Conservation (phyloP, 1,139 yeast genomes). For the Geotrichum klebahnii region DNA sequence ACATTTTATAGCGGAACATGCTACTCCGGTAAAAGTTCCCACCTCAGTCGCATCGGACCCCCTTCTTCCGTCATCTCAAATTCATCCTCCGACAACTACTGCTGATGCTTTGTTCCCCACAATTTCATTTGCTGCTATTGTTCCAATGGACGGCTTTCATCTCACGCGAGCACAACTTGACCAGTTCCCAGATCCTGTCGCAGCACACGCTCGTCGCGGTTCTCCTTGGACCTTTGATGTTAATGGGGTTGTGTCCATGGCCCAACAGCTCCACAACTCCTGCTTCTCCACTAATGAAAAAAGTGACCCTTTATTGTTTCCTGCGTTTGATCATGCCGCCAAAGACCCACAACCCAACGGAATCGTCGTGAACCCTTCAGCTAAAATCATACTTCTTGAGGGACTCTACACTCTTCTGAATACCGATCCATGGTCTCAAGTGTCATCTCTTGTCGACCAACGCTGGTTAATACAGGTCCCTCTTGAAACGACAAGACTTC, state of each 20-base stretch:
- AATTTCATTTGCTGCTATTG: conserved; percentile 15
- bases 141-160: conserved; percentile 85
- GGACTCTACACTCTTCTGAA: conserved; percentile 43
- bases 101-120: background rate
- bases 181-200: conserved; percentile 49
- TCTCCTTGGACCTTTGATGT: conserved; percentile 78
- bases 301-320: conserved; percentile 34
- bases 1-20: conserved; percentile 19
- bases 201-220: conserved; percentile 66
- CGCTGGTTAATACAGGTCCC: conserved; percentile 45
- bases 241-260: conserved; percentile 15
- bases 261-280: conserved; percentile 10
- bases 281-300: conserved; percentile 5
- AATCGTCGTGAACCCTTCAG: conserved; percentile 42
- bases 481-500: conserved; percentile 45
- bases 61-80: background rate
- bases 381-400: conserved; percentile 55
- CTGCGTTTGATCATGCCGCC: conserved; percentile 68
- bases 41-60: conserved; percentile 1
- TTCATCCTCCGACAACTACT: background rate
- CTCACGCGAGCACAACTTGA: conserved; percentile 54
- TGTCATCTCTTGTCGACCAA: conserved; percentile 37
- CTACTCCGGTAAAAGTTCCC: background rate
- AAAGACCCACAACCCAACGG: conserved; percentile 60
- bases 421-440: conserved; percentile 39